A percentile compares a stretch with the other conserved stretches of the same genome.
These are phyloP conservation scores for Hondaea fermentalgiana DNA, from an alignment of 108 stramenopile genomes.

Conservation along the genomic window DNA sequence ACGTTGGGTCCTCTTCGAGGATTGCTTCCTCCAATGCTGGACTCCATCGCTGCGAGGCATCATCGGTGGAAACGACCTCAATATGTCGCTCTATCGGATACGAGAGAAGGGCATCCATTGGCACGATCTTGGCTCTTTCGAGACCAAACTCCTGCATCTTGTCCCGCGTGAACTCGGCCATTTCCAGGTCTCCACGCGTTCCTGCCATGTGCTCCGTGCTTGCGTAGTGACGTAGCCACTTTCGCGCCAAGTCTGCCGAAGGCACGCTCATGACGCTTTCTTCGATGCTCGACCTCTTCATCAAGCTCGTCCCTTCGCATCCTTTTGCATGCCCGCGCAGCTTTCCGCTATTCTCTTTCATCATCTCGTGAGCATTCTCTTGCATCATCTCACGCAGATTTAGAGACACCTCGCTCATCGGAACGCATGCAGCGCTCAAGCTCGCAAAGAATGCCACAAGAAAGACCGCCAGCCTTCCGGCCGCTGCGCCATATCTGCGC, in stretches of 20 bases:
- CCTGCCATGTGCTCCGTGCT: conserved; percentile 52
- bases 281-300: neutral
- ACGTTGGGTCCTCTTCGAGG: conserved; percentile 40
- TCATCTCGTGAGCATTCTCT: neutral
- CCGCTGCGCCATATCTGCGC: no score
- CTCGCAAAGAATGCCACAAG: neutral
- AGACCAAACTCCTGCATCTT: conserved; percentile 36
- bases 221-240: conserved; percentile 1
- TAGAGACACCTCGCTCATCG: neutral
- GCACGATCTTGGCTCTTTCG: conserved; percentile 31
- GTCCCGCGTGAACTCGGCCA: conserved; percentile 51
- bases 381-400: neutral
- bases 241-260: neutral
- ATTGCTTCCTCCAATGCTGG: conserved; percentile 48
- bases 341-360: neutral
- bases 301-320: neutral
- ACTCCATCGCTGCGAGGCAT: conserved; percentile 26
- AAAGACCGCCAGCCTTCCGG: no score
- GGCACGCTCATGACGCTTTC: neutral
- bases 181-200: conserved; percentile 47
- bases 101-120: conserved; percentile 44
- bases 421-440: neutral
- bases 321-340: neutral
- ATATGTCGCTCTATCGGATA: conserved; percentile 39
- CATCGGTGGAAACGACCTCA: neutral